These are phyloP conservation scores for Incumbomyces lentus DNA, from an alignment of 2,329 filamentous ascomycete genomes.

Conservation along the genomic window DNA sequence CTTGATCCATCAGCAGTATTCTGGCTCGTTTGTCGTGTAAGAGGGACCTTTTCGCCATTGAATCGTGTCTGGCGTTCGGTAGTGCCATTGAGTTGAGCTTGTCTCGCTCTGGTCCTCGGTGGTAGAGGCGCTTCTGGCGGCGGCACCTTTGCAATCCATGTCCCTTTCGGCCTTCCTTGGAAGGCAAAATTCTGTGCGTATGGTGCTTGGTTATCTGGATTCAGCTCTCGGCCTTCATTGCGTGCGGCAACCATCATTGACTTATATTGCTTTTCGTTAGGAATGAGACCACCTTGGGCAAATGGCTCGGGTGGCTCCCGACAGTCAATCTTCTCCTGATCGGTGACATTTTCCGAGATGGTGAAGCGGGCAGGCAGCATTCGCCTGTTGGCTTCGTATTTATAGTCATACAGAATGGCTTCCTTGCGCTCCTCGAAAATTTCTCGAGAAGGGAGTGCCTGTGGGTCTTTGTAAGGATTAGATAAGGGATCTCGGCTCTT, in stretches of 20 bases:
- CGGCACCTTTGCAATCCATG: conserved; percentile 3
- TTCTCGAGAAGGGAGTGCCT: conserved; percentile 30
- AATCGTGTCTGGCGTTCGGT: conserved; percentile 15
- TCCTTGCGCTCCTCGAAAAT: conserved; percentile 52
- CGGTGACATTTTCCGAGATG: conserved; percentile 16
- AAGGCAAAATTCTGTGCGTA: conserved; percentile 26
- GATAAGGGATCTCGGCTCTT: conserved; percentile 42
- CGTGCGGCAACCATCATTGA: conserved; percentile 29
- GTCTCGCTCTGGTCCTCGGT: conserved; percentile 1
- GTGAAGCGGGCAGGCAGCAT: conserved; percentile 14
- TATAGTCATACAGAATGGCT: conserved; percentile 50
- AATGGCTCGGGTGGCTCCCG: conserved; percentile 47
- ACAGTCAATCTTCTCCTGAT: conserved; percentile 25
- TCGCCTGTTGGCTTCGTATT: conserved; percentile 39
- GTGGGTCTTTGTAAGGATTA: conserved; percentile 41
- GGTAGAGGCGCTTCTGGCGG: not conserved
- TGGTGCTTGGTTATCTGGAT: conserved; percentile 31
- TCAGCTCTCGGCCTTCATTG: conserved; percentile 18
- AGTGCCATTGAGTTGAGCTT: not conserved
- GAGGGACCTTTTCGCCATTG: conserved; percentile 18
- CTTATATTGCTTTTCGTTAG: conserved; percentile 32
- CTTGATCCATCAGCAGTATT: conserved; percentile 9
- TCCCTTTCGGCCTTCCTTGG: not conserved
- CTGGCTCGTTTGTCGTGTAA: conserved; percentile 17
- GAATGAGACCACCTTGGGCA: conserved; percentile 39